These are phyloP conservation scores for Henckelia pumila DNA, from an alignment of 257 asterid species.

Conservation along the genomic window DNA sequence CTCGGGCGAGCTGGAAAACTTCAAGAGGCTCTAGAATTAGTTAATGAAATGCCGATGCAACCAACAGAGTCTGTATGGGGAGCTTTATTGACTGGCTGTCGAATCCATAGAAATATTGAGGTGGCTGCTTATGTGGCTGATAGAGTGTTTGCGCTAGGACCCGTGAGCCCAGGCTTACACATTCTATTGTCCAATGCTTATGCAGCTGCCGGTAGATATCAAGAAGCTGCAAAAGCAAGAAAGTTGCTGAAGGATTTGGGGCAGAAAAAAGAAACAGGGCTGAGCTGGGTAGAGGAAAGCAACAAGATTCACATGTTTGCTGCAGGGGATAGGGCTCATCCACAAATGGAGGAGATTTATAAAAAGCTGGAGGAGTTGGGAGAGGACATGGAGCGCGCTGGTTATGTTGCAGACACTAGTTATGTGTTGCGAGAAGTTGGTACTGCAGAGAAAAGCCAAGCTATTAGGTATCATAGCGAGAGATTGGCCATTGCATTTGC, in stretches of 20 bases:
- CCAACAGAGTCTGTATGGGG: conserved; percentile 86
- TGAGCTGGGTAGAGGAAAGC: conserved; percentile 93
- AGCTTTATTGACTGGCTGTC: conserved; percentile 81
- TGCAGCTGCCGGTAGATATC: conserved; percentile 72
- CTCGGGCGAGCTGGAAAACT: conserved; percentile 82
- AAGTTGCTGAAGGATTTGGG: conserved; percentile 71
- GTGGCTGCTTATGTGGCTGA: conserved; percentile 81
- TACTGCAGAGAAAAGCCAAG: conserved; percentile 54
- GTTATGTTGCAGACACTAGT: conserved; percentile 70
- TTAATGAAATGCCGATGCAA: conserved; percentile 72
- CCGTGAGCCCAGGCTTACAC: conserved; percentile 70
- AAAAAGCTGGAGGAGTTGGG: conserved; percentile 59
- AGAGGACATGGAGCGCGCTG: conserved; percentile 54
- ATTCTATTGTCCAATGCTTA: conserved; percentile 70
- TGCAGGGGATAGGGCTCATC: conserved; percentile 66
- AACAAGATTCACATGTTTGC: conserved; percentile 69
- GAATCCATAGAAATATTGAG: conserved; percentile 60
- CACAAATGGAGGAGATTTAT: conserved; percentile 51
- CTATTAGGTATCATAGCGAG: conserved; percentile 77
- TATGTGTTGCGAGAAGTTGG: conserved; percentile 59
- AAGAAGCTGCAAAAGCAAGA: conserved; percentile 86
- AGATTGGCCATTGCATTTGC: conserved; percentile 89
- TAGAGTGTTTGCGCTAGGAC: conserved; percentile 58
- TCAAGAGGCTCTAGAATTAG: conserved; percentile 59
- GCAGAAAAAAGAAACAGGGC: conserved; percentile 79